Evolutionary conservation across 1,284 basidiomycete genomes (phyloP).

Genomic region (Cryptococcus sp.): DNA sequence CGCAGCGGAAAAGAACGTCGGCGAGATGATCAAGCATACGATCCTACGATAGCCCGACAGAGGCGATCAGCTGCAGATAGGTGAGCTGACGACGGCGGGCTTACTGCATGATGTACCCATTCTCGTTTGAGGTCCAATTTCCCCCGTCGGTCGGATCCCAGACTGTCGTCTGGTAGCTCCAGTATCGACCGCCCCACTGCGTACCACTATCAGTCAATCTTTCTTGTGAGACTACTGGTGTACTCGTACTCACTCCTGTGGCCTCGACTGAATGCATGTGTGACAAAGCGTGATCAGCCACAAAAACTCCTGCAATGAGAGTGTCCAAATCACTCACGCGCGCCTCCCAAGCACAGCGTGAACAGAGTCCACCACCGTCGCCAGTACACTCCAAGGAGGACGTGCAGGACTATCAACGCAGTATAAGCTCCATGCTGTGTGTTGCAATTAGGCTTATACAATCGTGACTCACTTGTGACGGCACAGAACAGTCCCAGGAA

Average conservation of each 20-base stretch:
- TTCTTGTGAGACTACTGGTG: too few species aligned
- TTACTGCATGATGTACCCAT: constrained; percentile 34
- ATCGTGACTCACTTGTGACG: neutral
- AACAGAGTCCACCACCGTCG: constrained; percentile 38
- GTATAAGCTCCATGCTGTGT: neutral
- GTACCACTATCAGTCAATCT: neutral
- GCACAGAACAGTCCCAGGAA: neutral
- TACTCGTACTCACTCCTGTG: constrained; percentile 22
- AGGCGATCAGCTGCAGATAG: too few species aligned
- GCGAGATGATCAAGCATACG: constrained; percentile 34
- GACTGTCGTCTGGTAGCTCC: constrained; percentile 9
- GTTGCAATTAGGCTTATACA: constrained; percentile 1
- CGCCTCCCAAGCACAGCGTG: constrained; percentile 33
- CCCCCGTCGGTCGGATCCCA: constrained; percentile 31
- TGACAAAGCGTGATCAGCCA: neutral
- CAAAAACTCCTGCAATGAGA: too few species aligned
- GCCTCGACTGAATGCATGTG: constrained; percentile 16
- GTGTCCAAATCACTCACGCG: constrained; percentile 18
- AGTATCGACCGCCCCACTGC: constrained; percentile 29
- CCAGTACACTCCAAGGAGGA: constrained; percentile 29
- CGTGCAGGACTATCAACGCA: constrained; percentile 23
- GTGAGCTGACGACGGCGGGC: constrained; percentile 2
- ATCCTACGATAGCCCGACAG: constrained; percentile 15
- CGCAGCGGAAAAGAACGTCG: constrained; percentile 43
- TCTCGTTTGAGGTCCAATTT: constrained; percentile 9